Evolutionary conservation across 805 yeast genomes (phyloP).

Genomic region (Ogataea paradorogensis): DNA sequence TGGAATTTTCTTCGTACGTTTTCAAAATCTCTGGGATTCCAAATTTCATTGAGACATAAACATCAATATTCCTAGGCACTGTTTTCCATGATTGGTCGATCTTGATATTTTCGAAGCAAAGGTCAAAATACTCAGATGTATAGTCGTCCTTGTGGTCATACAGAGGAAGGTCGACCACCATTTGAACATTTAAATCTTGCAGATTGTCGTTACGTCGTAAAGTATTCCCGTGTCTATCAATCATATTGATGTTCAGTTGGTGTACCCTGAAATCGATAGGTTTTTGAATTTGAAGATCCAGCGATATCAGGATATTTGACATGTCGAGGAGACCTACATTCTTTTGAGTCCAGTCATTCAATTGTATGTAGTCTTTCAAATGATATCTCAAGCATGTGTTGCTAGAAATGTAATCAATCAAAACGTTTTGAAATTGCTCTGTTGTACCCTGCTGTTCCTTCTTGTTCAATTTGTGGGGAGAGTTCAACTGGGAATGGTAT

Average conservation of each 20-base stretch:
- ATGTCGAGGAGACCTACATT: background rate
- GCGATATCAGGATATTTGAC: constrained; percentile 20
- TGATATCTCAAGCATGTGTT: constrained; percentile 22
- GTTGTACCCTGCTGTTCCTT: constrained; percentile 6
- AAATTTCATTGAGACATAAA: constrained; percentile 22
- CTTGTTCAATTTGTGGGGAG: constrained; percentile 6
- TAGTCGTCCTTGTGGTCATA: constrained; percentile 14
- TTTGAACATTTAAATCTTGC: constrained; percentile 11
- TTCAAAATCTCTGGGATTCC: constrained; percentile 27
- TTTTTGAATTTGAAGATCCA: constrained; percentile 20
- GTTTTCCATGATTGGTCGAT: constrained; percentile 31
- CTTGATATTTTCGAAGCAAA: constrained; percentile 33
- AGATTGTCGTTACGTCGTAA: constrained; percentile 27
- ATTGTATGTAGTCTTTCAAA: constrained; percentile 12
- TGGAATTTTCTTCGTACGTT: constrained; percentile 21
- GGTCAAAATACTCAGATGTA: constrained; percentile 23
- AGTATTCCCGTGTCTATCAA: constrained; percentile 28
- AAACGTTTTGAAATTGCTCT: constrained; percentile 9
- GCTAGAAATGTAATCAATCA: constrained; percentile 10
- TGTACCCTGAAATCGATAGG: constrained; percentile 21
- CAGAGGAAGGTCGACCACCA: constrained; percentile 27
- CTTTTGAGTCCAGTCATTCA: constrained; percentile 1
- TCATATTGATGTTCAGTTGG: constrained; percentile 27
- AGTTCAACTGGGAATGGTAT: constrained; percentile 10
- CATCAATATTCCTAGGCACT: constrained; percentile 15